Evolutionary conservation across 345 rosid genomes (phyloP), one percentile per base, ranked within the genome.

Genomic region (Moringa oleifera): DNA sequence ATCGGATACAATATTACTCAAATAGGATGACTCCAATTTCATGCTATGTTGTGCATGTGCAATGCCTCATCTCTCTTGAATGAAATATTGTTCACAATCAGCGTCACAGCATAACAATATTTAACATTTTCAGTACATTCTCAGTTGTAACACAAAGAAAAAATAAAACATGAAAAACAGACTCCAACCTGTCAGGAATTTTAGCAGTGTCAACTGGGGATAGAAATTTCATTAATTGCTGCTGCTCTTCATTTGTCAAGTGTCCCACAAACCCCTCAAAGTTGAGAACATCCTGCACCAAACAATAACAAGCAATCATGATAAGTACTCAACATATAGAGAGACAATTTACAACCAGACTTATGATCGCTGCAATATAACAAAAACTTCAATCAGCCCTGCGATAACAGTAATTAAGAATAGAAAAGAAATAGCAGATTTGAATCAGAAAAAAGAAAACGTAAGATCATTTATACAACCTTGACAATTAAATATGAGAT

Each of bases 201-300:
- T 69, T 75, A 59, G 68, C 68, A 53, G 80, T 64, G 66, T 94
- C 99, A 31, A 81, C 68, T 41, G 77, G 82, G 69, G 95, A 87
- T 58, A 94, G 83, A 73, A 81, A 77, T 62, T 75, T 85, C 75
- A 82, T 78, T 67, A 94, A 77, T 55, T 77, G 87, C 73, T 75
- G 84, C 83, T 88, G 97, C 75, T 94, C 99, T 67, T 85, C 95
- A 57, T 69, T 71, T 56, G 92, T 86, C 71, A 90, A 79, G 70
- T 72, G 78, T 73, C 75, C 75, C 47, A 62, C 62, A 70, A 94
- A 90, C 80, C 81, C 87, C 73, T 90, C 83, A 69, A 83, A 83
- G 82, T 85, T 94, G 71, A 90, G 68, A 76, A 90, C 71, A 69
- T 83, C 92, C 99, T 94, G 79, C 66, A 68, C 28, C 47, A 41